Evolutionary conservation across 495 filamentous ascomycete species (phyloP).

Genomic region (Penicillium herquei): DNA sequence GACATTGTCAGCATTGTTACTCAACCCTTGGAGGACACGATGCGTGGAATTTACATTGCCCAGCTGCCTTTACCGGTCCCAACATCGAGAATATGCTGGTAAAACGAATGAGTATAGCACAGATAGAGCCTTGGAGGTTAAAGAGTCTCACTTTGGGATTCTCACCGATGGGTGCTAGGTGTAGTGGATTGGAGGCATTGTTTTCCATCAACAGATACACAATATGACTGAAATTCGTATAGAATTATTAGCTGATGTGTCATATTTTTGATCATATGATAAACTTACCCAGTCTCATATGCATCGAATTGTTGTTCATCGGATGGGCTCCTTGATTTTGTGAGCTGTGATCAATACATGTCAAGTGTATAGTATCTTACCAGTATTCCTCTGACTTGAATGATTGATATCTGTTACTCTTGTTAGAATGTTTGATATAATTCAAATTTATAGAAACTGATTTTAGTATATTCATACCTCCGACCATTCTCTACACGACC

Average conservation of each 20-base stretch:
- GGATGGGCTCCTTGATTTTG: not conserved
- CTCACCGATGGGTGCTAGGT: not conserved
- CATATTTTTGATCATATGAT: not conserved
- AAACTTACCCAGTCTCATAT: constrained; percentile 7
- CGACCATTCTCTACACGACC: constrained; percentile 7
- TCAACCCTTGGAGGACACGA: no score
- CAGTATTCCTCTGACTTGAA: constrained; percentile 5
- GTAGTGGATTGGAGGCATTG: not conserved
- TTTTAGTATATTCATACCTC: not conserved
- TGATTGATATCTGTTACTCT: constrained; percentile 5
- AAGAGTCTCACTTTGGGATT: not conserved
- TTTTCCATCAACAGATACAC: constrained; percentile 3
- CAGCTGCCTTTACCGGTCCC: constrained; percentile 10
- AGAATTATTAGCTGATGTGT: not conserved
- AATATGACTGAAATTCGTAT: not conserved
- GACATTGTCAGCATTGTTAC: not conserved
- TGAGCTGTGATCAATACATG: not conserved
- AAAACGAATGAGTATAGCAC: not conserved
- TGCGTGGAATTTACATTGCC: constrained; percentile 3
- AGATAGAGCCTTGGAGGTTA: not conserved
- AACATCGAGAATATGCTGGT: constrained; percentile 4
- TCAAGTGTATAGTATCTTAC: not conserved
- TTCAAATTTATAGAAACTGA: not conserved
- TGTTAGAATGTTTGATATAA: not conserved
- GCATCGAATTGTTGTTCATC: constrained; percentile 10